Conservation (phyloP, 2,329 filamentous ascomycete species). For the Penicillium occitanis region DNA sequence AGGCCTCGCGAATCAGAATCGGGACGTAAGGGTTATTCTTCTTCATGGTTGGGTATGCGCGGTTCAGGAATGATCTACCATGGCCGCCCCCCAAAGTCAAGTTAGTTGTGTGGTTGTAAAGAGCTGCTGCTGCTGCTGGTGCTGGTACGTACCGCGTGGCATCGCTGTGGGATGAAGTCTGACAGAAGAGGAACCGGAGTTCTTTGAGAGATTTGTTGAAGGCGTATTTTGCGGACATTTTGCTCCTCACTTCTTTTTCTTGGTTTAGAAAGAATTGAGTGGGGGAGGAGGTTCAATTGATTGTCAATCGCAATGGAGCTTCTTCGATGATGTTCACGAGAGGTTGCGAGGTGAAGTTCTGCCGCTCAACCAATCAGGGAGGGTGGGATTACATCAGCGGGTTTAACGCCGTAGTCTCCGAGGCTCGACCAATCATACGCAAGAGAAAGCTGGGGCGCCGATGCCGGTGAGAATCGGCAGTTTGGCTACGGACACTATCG, state of each 20-base stretch:
- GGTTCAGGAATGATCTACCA: conserved; percentile 78
- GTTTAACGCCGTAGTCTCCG: conserved; percentile 17
- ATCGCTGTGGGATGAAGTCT: conserved; percentile 86
- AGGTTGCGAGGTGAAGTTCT: conserved; percentile 9
- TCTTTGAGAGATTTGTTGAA: conserved; percentile 89
- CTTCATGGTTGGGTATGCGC: conserved; percentile 98
- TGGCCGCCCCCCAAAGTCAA: neutral
- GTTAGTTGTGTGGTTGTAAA: neutral
- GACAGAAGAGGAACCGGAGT: conserved; percentile 95
- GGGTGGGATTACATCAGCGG: conserved; percentile 33
- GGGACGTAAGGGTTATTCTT: conserved; percentile 94
- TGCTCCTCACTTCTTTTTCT: too few relatives aligned
- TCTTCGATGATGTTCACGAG: too few relatives aligned
- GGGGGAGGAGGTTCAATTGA: neutral
- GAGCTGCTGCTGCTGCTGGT: neutral
- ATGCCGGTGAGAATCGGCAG: conserved; percentile 13
- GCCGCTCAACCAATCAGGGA: conserved; percentile 13
- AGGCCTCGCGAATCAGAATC: conserved; percentile 91
- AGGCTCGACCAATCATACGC: conserved; percentile 19
- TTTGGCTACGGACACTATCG: neutral
- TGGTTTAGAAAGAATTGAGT: neutral
- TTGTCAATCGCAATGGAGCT: neutral
- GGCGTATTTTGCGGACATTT: conserved; percentile 89
- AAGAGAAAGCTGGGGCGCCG: neutral
- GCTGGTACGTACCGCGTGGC: conserved; percentile 69